These are phyloP conservation scores for Lecanoromycetidae sp. DNA, from an alignment of 2,329 filamentous ascomycete genomes.

Conservation along the genomic window DNA sequence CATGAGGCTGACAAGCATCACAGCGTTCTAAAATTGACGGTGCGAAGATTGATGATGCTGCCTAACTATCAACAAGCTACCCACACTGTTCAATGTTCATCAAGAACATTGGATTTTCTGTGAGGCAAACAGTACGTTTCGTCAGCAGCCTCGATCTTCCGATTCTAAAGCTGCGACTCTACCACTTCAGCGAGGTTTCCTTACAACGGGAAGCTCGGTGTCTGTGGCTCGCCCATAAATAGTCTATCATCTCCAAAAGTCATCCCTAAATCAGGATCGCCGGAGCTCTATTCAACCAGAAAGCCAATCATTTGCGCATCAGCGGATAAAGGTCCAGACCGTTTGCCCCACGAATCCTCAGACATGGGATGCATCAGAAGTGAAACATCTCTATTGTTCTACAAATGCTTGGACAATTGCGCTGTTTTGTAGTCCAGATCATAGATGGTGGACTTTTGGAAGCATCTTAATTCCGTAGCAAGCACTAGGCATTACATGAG, in stretches of 20 bases:
- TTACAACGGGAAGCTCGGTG: too few relatives aligned
- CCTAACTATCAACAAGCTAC: too few relatives aligned
- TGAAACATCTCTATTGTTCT: not conserved
- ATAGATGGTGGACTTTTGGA: not conserved
- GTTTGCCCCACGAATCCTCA: not conserved
- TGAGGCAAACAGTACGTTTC: too few relatives aligned
- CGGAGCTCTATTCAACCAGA: not conserved
- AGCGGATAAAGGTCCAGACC: slow-evolving; percentile 4
- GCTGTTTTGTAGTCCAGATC: not conserved
- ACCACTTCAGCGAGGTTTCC: too few relatives aligned
- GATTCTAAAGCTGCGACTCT: too few relatives aligned
- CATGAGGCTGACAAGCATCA: slow-evolving; percentile 6
- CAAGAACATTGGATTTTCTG: too few relatives aligned
- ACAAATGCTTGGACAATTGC: slow-evolving; percentile 2
- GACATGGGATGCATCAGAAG: not conserved
- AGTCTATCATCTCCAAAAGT: not conserved
- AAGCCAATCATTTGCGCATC: slow-evolving; percentile 8
- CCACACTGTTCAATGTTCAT: too few relatives aligned
- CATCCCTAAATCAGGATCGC: not conserved
- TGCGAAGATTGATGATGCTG: too few relatives aligned
- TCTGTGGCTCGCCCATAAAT: too few relatives aligned
- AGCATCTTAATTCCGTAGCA: not conserved
- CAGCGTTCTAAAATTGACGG: too few relatives aligned
- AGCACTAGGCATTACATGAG: not conserved
- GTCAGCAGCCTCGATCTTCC: too few relatives aligned